Evolutionary conservation across 2,329 filamentous ascomycete genomes (phyloP), one percentile per base, ranked within the genome.

Genomic region (Metarhizium brunneum): DNA sequence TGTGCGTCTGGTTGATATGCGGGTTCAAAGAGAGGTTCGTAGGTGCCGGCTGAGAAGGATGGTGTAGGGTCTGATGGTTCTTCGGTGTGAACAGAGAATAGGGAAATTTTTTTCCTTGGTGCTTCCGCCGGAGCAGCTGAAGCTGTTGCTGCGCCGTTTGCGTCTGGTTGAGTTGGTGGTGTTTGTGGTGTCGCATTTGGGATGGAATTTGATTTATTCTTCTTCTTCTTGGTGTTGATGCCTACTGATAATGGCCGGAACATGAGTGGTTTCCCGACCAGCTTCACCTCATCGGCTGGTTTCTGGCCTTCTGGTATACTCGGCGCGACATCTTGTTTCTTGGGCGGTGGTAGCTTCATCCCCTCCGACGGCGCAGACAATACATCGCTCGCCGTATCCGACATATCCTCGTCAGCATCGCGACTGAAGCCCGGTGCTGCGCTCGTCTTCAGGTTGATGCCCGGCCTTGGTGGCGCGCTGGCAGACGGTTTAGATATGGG

Each of bases 231-330:
- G 35, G 84, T 79, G 59, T 87, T 90, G 58, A 89, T 81, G 16
- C 85, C 83, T 14, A 96, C 91, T 1, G 92, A 96, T 42, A 96
- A 75, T 3, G 92, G 92, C 66, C 86, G 88, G 70, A 97, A 96
- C 83, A 90, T 88, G 69, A 92, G 82, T 13, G 90, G 83, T 63
- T 92, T 94, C 20, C 88, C 88, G 2, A 86, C 81, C 14, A 88
- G 71, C 71, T 88, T 86, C 16, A 87, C 79, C 56, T 86, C 82
- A 2, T 81, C 76, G n/a, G 79, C 79, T 30, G 79, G 71, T 64
- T 83, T 83, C 63, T 83, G 77, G 47, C 79, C 79, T 13, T 74
- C 74, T 1, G 79, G 77, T 62, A 81, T 78, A 36, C 75, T 72
- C n/a, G 79, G 77, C 49, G 71, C 71, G 18, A 68, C 66, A 14